These are phyloP conservation scores for Raphanus raphanistrum DNA, from an alignment of 345 rosid species.

Conservation along the genomic window DNA sequence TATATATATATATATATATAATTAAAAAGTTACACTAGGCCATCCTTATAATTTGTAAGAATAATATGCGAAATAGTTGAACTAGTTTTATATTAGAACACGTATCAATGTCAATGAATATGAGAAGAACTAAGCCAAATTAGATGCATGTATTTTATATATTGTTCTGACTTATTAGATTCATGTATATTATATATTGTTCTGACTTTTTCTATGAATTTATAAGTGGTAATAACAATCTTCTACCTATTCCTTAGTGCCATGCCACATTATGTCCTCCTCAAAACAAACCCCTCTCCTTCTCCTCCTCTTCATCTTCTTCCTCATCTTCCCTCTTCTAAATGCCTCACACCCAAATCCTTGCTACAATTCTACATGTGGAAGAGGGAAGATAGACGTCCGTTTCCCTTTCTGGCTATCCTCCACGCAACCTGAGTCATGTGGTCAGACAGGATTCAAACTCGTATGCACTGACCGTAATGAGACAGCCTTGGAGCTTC, in stretches of 20 bases:
- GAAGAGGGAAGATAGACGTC: slow-evolving; percentile 19
- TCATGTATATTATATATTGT: neutral
- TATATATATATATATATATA: too few species aligned
- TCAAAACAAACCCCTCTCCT: slow-evolving; percentile 24
- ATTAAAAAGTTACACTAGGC: neutral
- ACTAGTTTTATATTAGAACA: neutral
- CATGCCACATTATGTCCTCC: slow-evolving; percentile 24
- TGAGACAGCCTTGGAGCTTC: slow-evolving; percentile 47
- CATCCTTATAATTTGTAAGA: neutral
- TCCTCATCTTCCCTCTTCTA: slow-evolving; percentile 40
- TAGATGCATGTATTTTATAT: neutral
- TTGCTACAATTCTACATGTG: slow-evolving; percentile 46
- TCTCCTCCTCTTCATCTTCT: slow-evolving; percentile 36
- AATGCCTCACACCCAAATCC: slow-evolving; percentile 15
- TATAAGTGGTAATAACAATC: neutral
- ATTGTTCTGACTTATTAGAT: neutral
- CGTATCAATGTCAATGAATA: neutral
- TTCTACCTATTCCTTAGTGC: slow-evolving; percentile 7
- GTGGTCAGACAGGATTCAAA: slow-evolving; percentile 61
- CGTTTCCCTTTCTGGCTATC: slow-evolving; percentile 70
- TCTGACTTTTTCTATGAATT: neutral
- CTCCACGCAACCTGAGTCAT: slow-evolving; percentile 42
- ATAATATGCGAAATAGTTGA: neutral
- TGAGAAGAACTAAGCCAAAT: neutral
- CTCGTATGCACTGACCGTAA: slow-evolving; percentile 44